Conservation (phyloP, 495 filamentous ascomycete genomes). For the Neurospora sp. region DNA sequence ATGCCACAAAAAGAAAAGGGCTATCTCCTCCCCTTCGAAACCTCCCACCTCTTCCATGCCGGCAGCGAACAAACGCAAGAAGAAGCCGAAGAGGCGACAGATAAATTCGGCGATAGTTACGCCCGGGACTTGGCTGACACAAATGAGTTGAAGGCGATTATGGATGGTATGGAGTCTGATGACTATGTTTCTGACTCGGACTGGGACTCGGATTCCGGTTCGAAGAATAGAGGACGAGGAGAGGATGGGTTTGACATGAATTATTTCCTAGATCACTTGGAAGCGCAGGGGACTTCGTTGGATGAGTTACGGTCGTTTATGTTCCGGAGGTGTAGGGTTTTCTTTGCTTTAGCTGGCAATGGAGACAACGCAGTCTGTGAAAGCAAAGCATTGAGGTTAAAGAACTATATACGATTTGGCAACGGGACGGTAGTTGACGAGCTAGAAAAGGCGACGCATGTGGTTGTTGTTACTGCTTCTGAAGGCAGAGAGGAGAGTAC, state of each 20-base stretch:
- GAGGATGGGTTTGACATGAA: slow-evolving; percentile 21
- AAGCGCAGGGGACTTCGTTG: slow-evolving; percentile 42
- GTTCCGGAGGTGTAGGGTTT: slow-evolving; percentile 52
- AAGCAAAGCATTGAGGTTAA: slow-evolving; percentile 17
- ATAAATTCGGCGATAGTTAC: slow-evolving; percentile 78
- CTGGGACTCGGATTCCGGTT: neutral
- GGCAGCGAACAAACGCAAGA: slow-evolving; percentile 19
- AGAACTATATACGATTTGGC: slow-evolving; percentile 52
- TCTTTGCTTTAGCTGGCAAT: slow-evolving; percentile 30
- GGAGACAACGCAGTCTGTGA: slow-evolving; percentile 2
- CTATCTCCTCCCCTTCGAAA: slow-evolving; percentile 39
- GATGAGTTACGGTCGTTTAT: slow-evolving; percentile 49
- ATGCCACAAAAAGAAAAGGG: slow-evolving; percentile 51
- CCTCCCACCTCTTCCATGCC: slow-evolving; percentile 43
- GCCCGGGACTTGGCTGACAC: slow-evolving; percentile 50
- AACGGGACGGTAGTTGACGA: slow-evolving; percentile 43
- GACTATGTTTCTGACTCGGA: neutral
- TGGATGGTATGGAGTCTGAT: slow-evolving; percentile 33
- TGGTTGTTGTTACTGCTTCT: slow-evolving; percentile 37
- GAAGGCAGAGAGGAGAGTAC: slow-evolving; percentile 16
- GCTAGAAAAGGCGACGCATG: slow-evolving; percentile 51
- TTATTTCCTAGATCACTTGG: slow-evolving; percentile 44
- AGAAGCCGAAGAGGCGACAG: slow-evolving; percentile 43
- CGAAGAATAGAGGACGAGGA: neutral
- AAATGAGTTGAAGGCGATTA: slow-evolving; percentile 53